Evolutionary conservation across 164 flowering plant species (phyloP), one percentile per base, ranked within the genome.

Genomic region (Vitis amurensis): DNA sequence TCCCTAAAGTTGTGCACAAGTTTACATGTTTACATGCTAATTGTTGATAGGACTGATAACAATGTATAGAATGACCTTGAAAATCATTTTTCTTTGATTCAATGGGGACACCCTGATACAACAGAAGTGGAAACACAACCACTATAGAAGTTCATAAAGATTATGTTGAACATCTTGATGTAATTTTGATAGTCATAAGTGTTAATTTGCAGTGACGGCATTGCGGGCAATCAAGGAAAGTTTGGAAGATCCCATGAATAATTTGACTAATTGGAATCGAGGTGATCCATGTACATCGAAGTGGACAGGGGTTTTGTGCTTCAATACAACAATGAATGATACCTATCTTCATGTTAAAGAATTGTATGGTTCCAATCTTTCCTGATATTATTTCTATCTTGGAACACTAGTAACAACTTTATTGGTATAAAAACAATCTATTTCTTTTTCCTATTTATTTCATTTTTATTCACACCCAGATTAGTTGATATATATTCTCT

Each of bases 271-370:
- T 63, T 87, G 90, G 90, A 71, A 65, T 44, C 64, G 19, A 19
- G 81, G 90, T 55, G 90, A 87, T 78, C 90, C 90, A 55, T 87
- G 90, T 52, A 64, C 64, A 51, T 79, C 87, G 16, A 79, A 83
- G 50, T 87, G 90, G 90, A 80, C 81, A 9, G 90, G 88, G 55
- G 85, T 93, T 67, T 51, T 83, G 53, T 93, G 98, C 88, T 85
- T 29, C 80, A 83, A 91, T 72, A 9, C 8, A 3, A 72, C 85
- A 11, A n/a, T 66, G 63, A 69, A 62, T 13, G 94, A 93, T 79
- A 89, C 87, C 61, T 86, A 90, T 76, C 78, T 86, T 57, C 98
- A 93, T 82, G 85, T 93, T 52, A 11, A 13, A 49, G 84, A 90
- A 76, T 69, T 93, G 98, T 93, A 90, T 63, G 87, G 48, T 64